These are phyloP conservation scores for Camelina hispida DNA, from an alignment of 345 rosid species.

Conservation along the genomic window DNA sequence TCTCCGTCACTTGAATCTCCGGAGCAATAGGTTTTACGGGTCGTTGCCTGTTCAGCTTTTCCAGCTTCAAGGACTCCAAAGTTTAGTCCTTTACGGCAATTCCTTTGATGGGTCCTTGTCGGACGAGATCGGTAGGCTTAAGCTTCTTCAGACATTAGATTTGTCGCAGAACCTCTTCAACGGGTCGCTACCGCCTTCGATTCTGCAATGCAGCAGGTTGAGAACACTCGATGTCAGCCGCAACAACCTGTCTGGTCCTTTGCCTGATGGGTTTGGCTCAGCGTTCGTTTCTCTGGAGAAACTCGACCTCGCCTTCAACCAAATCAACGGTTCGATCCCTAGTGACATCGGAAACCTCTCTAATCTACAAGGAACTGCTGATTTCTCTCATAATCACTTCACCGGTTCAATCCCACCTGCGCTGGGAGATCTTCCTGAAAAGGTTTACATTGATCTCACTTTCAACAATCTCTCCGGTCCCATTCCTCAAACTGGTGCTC, in stretches of 20 bases:
- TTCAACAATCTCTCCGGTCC: conserved; percentile 89
- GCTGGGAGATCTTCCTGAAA: conserved; percentile 86
- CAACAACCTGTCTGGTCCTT: conserved; percentile 76
- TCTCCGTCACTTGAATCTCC: conserved; percentile 88
- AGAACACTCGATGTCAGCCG: conserved; percentile 74
- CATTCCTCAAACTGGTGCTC: conserved; percentile 94
- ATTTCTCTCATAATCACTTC: conserved; percentile 86
- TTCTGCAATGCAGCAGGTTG: conserved; percentile 78
- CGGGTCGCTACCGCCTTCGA: conserved; percentile 72
- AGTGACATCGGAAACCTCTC: conserved; percentile 81
- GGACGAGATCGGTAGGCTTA: conserved; percentile 69
- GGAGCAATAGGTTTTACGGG: conserved; percentile 77
- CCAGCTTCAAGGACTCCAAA: conserved; percentile 77
- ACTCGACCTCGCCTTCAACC: conserved; percentile 83
- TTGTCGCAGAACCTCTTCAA: conserved; percentile 82
- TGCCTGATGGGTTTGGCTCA: conserved; percentile 75
- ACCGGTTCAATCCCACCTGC: conserved; percentile 79
- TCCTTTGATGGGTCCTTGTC: conserved; percentile 80
- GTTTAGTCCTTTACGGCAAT: conserved; percentile 93
- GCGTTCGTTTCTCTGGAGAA: conserved; percentile 70
- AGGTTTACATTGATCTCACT: conserved; percentile 92
- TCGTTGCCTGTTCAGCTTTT: conserved; percentile 72
- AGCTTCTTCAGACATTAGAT: conserved; percentile 77
- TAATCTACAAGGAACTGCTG: conserved; percentile 91
- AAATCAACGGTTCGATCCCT: conserved; percentile 73